Percentiles rank a stretch among this genome's conserved stretches.
These are phyloP conservation scores for Somion occarium DNA, from an alignment of 1,284 basidiomycete genomes.

Conservation along the genomic window DNA sequence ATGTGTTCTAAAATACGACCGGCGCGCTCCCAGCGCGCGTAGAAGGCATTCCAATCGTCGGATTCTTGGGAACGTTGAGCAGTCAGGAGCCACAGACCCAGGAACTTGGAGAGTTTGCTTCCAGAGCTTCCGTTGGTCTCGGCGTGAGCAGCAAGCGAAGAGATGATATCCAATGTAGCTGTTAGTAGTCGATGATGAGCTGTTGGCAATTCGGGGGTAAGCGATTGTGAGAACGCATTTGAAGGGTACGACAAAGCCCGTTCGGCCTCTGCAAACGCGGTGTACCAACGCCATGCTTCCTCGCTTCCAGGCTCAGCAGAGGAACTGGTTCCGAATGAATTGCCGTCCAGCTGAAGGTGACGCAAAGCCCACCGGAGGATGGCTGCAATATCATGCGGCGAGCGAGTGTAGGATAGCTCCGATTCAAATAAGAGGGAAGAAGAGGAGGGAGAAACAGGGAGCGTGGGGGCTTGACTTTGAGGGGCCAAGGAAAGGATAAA, in stretches of 20 bases:
- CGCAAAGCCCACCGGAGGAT: slow-evolving; percentile 76
- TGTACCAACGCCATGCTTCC: slow-evolving; percentile 59
- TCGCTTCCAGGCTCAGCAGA: not conserved
- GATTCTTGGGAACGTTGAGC: slow-evolving; percentile 37
- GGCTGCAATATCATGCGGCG: slow-evolving; percentile 69
- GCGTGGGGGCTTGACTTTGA: slow-evolving; percentile 34
- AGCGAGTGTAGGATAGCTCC: slow-evolving; percentile 57
- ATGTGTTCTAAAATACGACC: slow-evolving; percentile 70
- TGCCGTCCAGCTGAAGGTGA: slow-evolving; percentile 56
- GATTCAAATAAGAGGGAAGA: slow-evolving; percentile 50
- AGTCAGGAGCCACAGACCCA: slow-evolving; percentile 69
- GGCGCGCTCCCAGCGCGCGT: slow-evolving; percentile 64
- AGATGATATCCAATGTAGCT: slow-evolving; percentile 53
- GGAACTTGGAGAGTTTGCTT: slow-evolving; percentile 64
- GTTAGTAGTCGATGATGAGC: slow-evolving; percentile 54
- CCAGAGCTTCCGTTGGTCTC: slow-evolving; percentile 69
- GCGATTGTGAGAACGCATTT: slow-evolving; percentile 52
- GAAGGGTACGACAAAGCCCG: slow-evolving; percentile 49
- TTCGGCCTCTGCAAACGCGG: slow-evolving; percentile 53
- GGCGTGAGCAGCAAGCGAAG: slow-evolving; percentile 62
- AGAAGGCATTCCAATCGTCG: slow-evolving; percentile 61
- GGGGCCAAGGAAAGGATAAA: slow-evolving; percentile 61
- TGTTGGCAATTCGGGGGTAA: slow-evolving; percentile 52
- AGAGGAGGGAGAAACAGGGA: slow-evolving; percentile 43
- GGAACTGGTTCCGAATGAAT: slow-evolving; percentile 41